phyloP scores from a whole-genome alignment of 208 protist genomes.

The Wallacemonas rigidus region DNA sequence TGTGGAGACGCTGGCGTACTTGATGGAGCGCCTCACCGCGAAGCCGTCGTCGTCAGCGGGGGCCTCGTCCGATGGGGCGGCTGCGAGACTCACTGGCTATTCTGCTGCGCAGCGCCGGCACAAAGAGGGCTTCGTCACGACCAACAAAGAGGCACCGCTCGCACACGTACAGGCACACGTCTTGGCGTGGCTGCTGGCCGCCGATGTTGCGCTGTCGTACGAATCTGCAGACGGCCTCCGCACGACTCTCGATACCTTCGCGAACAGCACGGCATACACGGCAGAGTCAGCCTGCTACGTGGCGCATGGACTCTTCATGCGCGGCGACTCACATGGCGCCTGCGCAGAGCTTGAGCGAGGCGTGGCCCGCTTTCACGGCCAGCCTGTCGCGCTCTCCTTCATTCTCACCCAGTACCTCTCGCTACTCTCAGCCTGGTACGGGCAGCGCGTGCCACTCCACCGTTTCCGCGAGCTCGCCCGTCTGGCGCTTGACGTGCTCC shows the following conservation, averaged over 20 bases:
- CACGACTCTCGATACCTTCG: conserved; percentile 26
- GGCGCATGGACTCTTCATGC: conserved; percentile 36
- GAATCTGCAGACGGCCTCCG: conserved; percentile 17
- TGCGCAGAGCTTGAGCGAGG: conserved; percentile 53
- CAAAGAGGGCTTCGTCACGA: conserved; percentile 11
- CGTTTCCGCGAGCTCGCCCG: conserved; percentile 68
- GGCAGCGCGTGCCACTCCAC: conserved; percentile 40
- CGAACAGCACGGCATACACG: conserved; percentile 38
- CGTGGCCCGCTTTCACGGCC: conserved; percentile 31
- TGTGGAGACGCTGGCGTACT: conserved; percentile 15
- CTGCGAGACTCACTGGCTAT: not conserved
- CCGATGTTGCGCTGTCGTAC: conserved; percentile 37
- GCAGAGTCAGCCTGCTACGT: conserved; percentile 65
- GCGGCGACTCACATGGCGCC: conserved; percentile 22
- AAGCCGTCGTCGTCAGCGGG: conserved; percentile 22
- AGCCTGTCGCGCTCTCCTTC: conserved; percentile 43
- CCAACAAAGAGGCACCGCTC: conserved; percentile 6
- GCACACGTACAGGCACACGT: conserved; percentile 25
- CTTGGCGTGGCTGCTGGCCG: conserved; percentile 42
- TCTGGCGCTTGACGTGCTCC: conserved; percentile 46
- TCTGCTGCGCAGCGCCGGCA: conserved; percentile 20
- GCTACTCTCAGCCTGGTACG: conserved; percentile 45
- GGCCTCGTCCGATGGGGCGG: conserved; percentile 27
- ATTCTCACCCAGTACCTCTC: conserved; percentile 71
- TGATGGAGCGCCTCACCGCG: conserved; percentile 22